Evolutionary conservation across 768 basidiomycete genomes (phyloP).

Genomic region (Leccinum olivaceopallidum): DNA sequence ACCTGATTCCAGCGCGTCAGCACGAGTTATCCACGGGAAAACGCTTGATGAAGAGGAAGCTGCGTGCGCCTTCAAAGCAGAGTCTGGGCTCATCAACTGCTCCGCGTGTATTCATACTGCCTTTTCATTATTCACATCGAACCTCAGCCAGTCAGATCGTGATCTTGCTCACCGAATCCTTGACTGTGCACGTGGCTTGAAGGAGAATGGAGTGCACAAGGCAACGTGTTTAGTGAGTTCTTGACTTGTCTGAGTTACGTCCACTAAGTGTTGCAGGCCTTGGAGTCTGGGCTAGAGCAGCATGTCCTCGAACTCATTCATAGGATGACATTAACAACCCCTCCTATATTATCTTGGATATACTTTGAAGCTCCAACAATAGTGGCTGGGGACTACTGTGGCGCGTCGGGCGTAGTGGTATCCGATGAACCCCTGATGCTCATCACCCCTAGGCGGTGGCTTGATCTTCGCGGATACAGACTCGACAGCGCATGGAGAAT

Average conservation of each 20-base stretch:
- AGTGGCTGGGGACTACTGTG: constrained; percentile 53
- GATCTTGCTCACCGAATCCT: constrained; percentile 20
- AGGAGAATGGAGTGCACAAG: constrained; percentile 31
- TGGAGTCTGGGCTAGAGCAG: constrained; percentile 18
- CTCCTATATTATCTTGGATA: constrained; percentile 65
- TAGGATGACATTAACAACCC: constrained; percentile 44
- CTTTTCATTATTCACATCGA: constrained; percentile 21
- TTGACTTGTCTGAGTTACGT: background rate
- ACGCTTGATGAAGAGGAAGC: constrained; percentile 43
- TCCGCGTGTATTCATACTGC: constrained; percentile 28
- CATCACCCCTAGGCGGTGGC: constrained; percentile 72
- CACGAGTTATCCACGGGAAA: constrained; percentile 41
- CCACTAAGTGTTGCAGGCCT: constrained; percentile 13
- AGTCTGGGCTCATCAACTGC: constrained; percentile 35
- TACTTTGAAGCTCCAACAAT: constrained; percentile 61
- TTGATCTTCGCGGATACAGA: constrained; percentile 65
- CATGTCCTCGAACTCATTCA: constrained; percentile 36
- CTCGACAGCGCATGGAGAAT: constrained; percentile 69
- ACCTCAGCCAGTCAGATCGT: constrained; percentile 23
- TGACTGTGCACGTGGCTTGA: constrained; percentile 13
- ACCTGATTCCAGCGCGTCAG: constrained; percentile 17
- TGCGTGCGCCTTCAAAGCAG: constrained; percentile 44
- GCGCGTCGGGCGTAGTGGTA: constrained; percentile 56
- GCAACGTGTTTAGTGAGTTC: constrained; percentile 33
- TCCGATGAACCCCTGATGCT: constrained; percentile 46